phyloP scores from a whole-genome alignment of 1,139 yeast genomes.

The Candida sp. region DNA sequence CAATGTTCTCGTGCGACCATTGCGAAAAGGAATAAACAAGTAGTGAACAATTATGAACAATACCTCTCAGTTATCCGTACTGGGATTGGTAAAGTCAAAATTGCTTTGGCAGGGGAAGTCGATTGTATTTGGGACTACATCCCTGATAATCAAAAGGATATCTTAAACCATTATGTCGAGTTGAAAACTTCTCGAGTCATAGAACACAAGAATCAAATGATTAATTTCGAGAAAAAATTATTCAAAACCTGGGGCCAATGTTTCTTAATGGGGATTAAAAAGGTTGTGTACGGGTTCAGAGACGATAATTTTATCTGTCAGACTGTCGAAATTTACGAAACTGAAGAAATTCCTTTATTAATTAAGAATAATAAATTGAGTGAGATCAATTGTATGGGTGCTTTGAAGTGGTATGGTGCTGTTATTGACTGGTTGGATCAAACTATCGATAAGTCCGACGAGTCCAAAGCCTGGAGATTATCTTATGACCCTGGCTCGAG shows the following conservation, averaged over 20 bases:
- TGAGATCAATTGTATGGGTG: slow-evolving; percentile 62
- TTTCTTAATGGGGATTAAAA: slow-evolving; percentile 78
- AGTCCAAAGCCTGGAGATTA: slow-evolving; percentile 26
- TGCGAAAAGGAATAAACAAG: slow-evolving; percentile 56
- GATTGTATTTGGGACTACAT: slow-evolving; percentile 85
- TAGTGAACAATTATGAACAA: slow-evolving; percentile 71
- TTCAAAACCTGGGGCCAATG: slow-evolving; percentile 92
- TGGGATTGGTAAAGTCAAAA: slow-evolving; percentile 71
- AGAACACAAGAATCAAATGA: slow-evolving; percentile 48
- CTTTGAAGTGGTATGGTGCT: slow-evolving; percentile 84
- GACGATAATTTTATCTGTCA: slow-evolving; percentile 64
- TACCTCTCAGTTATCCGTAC: slow-evolving; percentile 76
- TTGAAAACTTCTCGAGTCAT: slow-evolving; percentile 69
- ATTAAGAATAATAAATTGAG: slow-evolving; percentile 43
- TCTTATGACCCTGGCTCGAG: slow-evolving; percentile 32
- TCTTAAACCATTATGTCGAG: slow-evolving; percentile 77
- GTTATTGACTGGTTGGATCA: slow-evolving; percentile 72
- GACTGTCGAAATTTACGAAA: slow-evolving; percentile 69
- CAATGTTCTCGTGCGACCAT: slow-evolving; percentile 60
- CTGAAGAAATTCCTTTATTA: slow-evolving; percentile 72
- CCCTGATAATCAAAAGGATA: slow-evolving; percentile 46
- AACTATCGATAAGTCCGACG: slow-evolving; percentile 48
- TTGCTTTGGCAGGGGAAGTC: slow-evolving; percentile 84
- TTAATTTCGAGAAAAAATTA: slow-evolving; percentile 67
- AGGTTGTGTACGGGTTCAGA: slow-evolving; percentile 81